Base-by-base conservation (phyloP, 2,329 filamentous ascomycete species). In the Fusarium sp. region DNA sequence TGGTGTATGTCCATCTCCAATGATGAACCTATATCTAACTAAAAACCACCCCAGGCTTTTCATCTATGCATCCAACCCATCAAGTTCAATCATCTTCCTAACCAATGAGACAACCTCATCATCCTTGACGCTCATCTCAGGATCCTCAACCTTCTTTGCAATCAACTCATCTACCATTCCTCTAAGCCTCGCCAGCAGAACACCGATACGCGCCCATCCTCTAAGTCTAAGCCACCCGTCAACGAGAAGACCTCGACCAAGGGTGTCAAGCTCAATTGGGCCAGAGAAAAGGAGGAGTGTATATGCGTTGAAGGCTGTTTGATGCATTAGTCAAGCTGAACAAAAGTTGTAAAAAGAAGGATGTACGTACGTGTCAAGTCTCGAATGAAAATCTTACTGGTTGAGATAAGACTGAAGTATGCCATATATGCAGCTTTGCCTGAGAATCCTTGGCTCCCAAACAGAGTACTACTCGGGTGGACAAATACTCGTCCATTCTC, bases 141-240 rank as follows among this genome's bases (percentile, higher is more conserved):
- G 93, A 67, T 92, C 89, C 77, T 94, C 93, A 48, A 98, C 89
- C 80, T 94, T 94, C 69, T 87, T 85, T 59, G 92, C 92, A 74
- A 99, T 87, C 65, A 97, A 85, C 69, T 91, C 89, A 81, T 99
- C 96, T 55, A 99, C 85, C 90, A 98, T 92, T 59, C 90, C 89
- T 67, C 96, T 86, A 70, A 99, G 80, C 66, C 95, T 85, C 44
- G 91, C 92, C 5, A 97, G 91, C 71, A 99, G 80, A 15, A 98
- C 95, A 29, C 95, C 96, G 68, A 99, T 96, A 46, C 96, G 88
- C 2, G 96, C 95, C 96, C 96, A 99, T 2, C 96, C 96, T 24
- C 93, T 87, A 31, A 99, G 82, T 35, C 85, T 80, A 55, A 98
- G 83, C 96, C 95, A 98, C 52, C 93, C 94, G 80, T 98, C 96